These are phyloP conservation scores for Plasmodium vivax DNA, from an alignment of 169 alveolate species.

Conservation along the genomic window DNA sequence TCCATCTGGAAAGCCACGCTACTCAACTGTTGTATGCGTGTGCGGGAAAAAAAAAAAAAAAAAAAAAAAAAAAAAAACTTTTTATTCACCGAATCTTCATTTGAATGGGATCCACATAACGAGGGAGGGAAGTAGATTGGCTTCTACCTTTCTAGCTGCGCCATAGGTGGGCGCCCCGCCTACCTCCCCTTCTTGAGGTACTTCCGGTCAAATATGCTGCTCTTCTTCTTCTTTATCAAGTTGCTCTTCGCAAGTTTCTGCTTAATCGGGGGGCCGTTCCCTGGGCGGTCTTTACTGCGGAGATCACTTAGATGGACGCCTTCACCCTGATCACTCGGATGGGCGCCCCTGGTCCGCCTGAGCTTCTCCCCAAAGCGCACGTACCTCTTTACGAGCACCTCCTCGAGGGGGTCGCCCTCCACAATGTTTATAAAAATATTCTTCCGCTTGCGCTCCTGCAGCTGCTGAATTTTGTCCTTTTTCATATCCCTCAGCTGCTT, in stretches of 20 bases:
- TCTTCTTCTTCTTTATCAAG: conserved; percentile 45
- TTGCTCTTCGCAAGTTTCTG: conserved; percentile 1
- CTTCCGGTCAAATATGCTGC: conserved; percentile 55
- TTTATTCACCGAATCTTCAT: neutral
- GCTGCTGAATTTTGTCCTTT: conserved; percentile 10
- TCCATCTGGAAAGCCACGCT: neutral
- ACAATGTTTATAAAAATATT: conserved; percentile 43
- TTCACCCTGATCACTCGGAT: neutral
- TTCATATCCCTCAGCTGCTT: conserved; percentile 49
- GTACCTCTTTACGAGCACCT: conserved; percentile 5
- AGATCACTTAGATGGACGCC: neutral
- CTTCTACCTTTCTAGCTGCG: neutral
- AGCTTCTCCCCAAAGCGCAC: conserved; percentile 6
- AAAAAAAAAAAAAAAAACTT: too few species aligned
- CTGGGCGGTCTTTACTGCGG: neutral
- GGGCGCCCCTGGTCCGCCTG: conserved; percentile 1
- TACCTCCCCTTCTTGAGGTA: conserved; percentile 14
- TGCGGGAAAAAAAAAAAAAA: neutral
- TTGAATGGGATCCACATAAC: neutral
- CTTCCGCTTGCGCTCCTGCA: conserved; percentile 30
- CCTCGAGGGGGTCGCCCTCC: conserved; percentile 34
- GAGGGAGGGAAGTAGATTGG: neutral
- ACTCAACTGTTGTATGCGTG: neutral
- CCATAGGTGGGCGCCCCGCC: neutral
- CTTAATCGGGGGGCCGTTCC: neutral